Conservation (phyloP, 345 rosid species). For the Ceriops tagal region DNA sequence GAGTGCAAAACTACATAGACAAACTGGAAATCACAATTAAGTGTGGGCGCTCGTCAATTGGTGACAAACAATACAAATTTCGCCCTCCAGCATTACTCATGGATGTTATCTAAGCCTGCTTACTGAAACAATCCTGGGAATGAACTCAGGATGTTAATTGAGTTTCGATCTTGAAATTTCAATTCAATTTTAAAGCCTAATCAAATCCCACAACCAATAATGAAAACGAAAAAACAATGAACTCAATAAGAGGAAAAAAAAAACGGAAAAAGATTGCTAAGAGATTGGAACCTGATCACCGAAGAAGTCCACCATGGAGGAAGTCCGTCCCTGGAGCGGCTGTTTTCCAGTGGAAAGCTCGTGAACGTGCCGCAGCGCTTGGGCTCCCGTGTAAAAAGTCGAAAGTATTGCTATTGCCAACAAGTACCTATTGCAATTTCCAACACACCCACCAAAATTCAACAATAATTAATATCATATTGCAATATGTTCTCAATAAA, state of each 20-base stretch:
- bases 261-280: background rate
- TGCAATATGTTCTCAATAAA: background rate
- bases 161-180: no score
- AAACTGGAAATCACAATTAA: no score
- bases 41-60: no score
- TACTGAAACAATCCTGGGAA: no score
- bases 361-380: slow-evolving; percentile 47
- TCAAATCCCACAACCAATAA: no score
- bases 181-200: no score
- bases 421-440: slow-evolving; percentile 49
- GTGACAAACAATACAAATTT: no score
- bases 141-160: no score
- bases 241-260: background rate
- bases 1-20: no score
- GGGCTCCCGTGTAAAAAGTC: slow-evolving; percentile 55
- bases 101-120: no score
- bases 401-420: slow-evolving; percentile 72
- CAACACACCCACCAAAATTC: background rate
- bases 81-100: no score
- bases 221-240: background rate
- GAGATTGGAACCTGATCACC: slow-evolving; percentile 68
- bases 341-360: slow-evolving; percentile 44
- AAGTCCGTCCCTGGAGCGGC: slow-evolving; percentile 37
- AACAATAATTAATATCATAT: background rate
- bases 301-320: slow-evolving; percentile 56